A percentile compares a stretch with the other conserved stretches of the same genome.
These are phyloP conservation scores for Mortierella antarctica DNA, from an alignment of 192 early-diverging fungal genomes.

Conservation along the genomic window DNA sequence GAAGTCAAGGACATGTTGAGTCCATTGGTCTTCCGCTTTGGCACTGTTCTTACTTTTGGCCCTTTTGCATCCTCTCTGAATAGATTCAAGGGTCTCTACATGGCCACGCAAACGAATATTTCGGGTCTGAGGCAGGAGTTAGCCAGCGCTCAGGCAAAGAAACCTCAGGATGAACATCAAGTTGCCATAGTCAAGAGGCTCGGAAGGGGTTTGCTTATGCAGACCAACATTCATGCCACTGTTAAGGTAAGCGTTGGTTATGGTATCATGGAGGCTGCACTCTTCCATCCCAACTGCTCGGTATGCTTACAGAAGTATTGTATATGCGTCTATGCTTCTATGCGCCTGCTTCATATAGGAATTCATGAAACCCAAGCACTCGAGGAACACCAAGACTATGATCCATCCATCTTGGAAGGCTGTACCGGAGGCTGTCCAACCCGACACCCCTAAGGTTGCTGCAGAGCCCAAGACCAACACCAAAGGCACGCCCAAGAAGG, in stretches of 20 bases:
- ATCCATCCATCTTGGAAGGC: slow-evolving; percentile 38
- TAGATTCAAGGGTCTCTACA: slow-evolving; percentile 41
- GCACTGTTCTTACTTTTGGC: not conserved
- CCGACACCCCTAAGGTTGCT: not conserved
- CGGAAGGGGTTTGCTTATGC: slow-evolving; percentile 1
- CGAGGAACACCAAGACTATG: slow-evolving; percentile 10
- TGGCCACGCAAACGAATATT: slow-evolving; percentile 19
- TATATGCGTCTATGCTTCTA: not conserved
- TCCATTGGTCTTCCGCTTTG: not conserved
- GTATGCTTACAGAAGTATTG: not conserved
- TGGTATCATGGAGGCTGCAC: too few relatives aligned
- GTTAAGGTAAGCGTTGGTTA: slow-evolving; percentile 12
- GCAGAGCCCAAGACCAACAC: not conserved
- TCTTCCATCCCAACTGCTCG: not conserved
- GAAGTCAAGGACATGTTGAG: not conserved
- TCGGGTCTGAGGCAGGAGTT: slow-evolving; percentile 11
- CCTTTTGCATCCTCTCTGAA: not conserved
- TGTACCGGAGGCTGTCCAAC: slow-evolving; percentile 3
- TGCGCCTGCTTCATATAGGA: slow-evolving; percentile 7
- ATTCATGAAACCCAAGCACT: slow-evolving; percentile 33
- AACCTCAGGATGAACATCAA: slow-evolving; percentile 6
- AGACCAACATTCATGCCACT: slow-evolving; percentile 17
- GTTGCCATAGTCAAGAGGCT: not conserved
- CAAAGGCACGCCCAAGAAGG: not conserved
- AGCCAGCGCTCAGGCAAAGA: slow-evolving; percentile 4